Evolutionary conservation across 352 stramenopile species (phyloP), one percentile per base, ranked within the genome.

Genomic region (Phytophthora cryptogea): DNA sequence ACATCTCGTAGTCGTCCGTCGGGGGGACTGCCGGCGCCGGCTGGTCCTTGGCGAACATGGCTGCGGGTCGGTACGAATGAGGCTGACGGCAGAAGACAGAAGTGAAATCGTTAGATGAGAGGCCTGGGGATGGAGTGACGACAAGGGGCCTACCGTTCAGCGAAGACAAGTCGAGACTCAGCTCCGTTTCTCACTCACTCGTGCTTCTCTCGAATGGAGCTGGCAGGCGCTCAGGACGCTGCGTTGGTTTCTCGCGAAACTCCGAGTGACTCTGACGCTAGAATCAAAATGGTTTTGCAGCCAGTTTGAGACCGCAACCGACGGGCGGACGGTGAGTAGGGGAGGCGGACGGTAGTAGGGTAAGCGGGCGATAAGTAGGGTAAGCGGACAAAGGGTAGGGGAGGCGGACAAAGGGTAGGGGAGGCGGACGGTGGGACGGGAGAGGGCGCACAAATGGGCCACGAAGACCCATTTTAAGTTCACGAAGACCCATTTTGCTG

Each of bases 31-130:
- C 63, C 41, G 53, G 31, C 5, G 76, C 54, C n/a, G 68, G 64
- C 44, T 66, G 46, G n/a, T 70, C 68, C 68, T 85, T 83, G 58
- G 77, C 72, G 41, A 88, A 89, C 77, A 89, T 90, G 50, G 14
- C n/a, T 42, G 31, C 8, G 8, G 11, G 11, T 54, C 36, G 17
- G 60, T 68, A 62, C 50, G 60, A 65, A 67, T 64, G 66, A 71
- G 33, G n/a, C 59, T 52, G 9, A 1, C 32, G 6, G n/a, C n/a
- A 46, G 16, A 35, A 14, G 6, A 35, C 5, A 17, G 28, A 2
- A 47, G 11, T 41, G n/a, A 35, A 37, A 5, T 49, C 5, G 10
- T 54, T 53, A 51, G 40, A 23, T 23, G 20, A 23, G 20, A 23
- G 20, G 20, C 20, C 20, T 23, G 2, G 20, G 20, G 20, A 23